Percentiles rank a stretch among this genome's conserved stretches.
phyloP scores from a whole-genome alignment of 192 early-diverging fungal genomes.

The Coemansia sp. region DNA sequence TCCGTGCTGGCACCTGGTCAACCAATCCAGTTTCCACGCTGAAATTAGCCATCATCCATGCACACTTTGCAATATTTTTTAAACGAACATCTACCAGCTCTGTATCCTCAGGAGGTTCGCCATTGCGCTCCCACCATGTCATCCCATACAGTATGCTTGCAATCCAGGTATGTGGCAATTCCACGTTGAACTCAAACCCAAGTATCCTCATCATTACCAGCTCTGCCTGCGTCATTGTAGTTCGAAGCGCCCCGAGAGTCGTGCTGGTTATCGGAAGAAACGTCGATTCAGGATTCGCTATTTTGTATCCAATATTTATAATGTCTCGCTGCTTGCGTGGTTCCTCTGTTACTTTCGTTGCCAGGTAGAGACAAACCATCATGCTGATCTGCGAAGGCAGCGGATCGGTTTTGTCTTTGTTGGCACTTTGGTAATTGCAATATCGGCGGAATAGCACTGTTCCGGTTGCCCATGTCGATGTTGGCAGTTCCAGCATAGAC shows the following conservation, averaged over 20 bases:
- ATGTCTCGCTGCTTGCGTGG: constrained; percentile 40
- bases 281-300: constrained; percentile 13
- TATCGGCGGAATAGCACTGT: constrained; percentile 36
- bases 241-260: constrained; percentile 18
- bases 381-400: constrained; percentile 22
- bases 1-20: constrained; percentile 22
- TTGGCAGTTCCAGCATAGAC: constrained; percentile 27
- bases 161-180: constrained; percentile 37
- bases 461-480: constrained; percentile 37
- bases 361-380: constrained; percentile 38
- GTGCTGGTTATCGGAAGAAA: constrained; percentile 10
- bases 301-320: constrained; percentile 26
- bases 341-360: constrained; percentile 43
- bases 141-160: constrained; percentile 30
- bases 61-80: constrained; percentile 14
- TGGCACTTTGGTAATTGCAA: constrained; percentile 4
- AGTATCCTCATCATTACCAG: constrained; percentile 23
- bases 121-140: constrained; percentile 37
- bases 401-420: background rate
- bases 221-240: constrained; percentile 29
- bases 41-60: constrained; percentile 22
- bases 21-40: constrained; percentile 24
- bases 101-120: constrained; percentile 28
- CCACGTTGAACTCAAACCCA: constrained; percentile 34
- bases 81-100: constrained; percentile 19